Base-by-base conservation (phyloP, 495 filamentous ascomycete species). In the Podospora pseudoanserina region DNA sequence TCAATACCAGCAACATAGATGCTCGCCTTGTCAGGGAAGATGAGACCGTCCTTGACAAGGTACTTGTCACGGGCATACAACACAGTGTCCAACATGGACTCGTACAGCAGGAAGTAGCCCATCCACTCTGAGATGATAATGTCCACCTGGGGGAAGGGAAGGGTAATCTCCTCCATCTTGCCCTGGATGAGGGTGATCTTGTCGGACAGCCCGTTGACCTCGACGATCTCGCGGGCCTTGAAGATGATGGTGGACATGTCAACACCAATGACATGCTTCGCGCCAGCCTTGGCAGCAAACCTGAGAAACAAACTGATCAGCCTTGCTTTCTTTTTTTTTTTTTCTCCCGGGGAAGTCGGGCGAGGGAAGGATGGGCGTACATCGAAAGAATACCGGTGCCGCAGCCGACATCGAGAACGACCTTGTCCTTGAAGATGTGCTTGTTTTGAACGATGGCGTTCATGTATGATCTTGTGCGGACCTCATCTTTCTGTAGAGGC, bases 101-200 rank as follows among this genome's bases (percentile, higher is more conserved):
- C 94, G 76, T 95, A 97, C 7, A 97, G 86, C 4, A 97, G 83
- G 76, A 91, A 90, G 76, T 97, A 97, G 4, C 94, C 94, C 94
- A 97, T 97, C 94, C 94, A 97, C 77, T 97, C 94, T 2, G 92
- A 96, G 66, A 97, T 88, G 71, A 97, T 97, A 77, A 97, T 93
- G 72, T 97, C 94, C 60, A 97, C 94, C 76, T 94, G 84, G 66
- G 86, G 83, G 69, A 93, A 90, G 1, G 92, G 92, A 63, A 96
- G 72, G 44, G 85, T 83, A 54, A 96, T 89, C 75, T 97, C 94
- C 77, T 97, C 94, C 76, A 97, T 93, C 82, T 95, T 96, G 62
- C 94, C 94, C 73, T 90, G 92, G 66, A 94, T 83, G 34, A 87
- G 80, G 30, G 90, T 93, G 72, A 97, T 95, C 67, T 89, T 87